Base-by-base conservation (phyloP, 495 filamentous ascomycete species). In the Aspergillus wentii region DNA sequence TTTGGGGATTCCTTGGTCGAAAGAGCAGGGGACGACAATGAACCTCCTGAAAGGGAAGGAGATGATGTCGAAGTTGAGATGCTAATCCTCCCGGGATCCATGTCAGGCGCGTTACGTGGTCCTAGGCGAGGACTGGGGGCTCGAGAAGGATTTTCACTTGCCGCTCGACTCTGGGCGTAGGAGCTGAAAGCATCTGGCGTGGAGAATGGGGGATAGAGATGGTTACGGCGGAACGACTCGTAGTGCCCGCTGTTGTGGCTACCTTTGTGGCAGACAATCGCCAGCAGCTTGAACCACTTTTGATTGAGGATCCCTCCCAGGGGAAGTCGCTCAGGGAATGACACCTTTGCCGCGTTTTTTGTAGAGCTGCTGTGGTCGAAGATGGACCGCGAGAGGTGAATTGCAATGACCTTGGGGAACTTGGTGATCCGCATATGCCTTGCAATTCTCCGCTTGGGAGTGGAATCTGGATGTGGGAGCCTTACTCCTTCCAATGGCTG, bases 161-260 rank as follows among this genome's bases (percentile, higher is more conserved):
- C 49, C 9, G 56, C 62, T 14, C 67, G 73, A 49, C 84, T 86
- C 17, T 80, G 78, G 3, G 78, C 82, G 6, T 80, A 81, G 5
- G 75, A 66, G 30, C 82, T 80, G 60, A 90, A 87, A 0, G 77
- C 75, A 54, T 83, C 78, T 0, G 87, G 86, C 1, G 88, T 96
- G 0, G 88, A 86, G 49, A 78, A 96, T 0, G 89, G 88, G 1
- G 78, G 68, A 35, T 73, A 80, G 25, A 82, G 54, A 40, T 81
- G 79, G 58, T 96, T 94, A n/a, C 92, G 77, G 19, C 92, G 76
- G 62, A 97, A 97, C 1, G 89, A 87, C 57, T 99, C 92, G 61
- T 99, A 99, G 57, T 99, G 92, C 1, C 92, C 92, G 41, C 87
- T 94, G 49, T 95, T 81, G 62, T 99, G 92, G 42, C 85, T 94